Percentiles rank a stretch among this genome's conserved stretches.
Evolutionary conservation across 208 protist species (phyloP).

Genomic region (Dictyostelium gargantuum): DNA sequence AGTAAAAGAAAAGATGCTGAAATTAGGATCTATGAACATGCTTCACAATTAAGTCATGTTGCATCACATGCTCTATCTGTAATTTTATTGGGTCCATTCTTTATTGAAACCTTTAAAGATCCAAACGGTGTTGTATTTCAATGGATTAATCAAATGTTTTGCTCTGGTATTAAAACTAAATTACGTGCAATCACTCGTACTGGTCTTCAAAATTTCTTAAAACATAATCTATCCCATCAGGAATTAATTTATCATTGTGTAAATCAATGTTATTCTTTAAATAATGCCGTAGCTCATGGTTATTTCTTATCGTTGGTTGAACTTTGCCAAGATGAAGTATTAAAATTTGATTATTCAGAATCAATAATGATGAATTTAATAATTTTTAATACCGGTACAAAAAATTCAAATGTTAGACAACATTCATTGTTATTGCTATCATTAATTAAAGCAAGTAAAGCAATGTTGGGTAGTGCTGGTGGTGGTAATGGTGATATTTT

Average conservation of each 20-base stretch:
- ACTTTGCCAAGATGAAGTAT: conserved; percentile 19
- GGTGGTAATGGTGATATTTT: not conserved
- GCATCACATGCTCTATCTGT: conserved; percentile 30
- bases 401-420: conserved; percentile 10
- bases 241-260: conserved; percentile 43
- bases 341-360: conserved; percentile 16
- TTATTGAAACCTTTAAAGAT: conserved; percentile 50
- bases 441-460: not conserved
- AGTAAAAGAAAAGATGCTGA: conserved; percentile 31
- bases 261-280: conserved; percentile 47
- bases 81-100: conserved; percentile 31
- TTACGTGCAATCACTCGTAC: conserved; percentile 10
- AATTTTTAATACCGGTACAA: conserved; percentile 21
- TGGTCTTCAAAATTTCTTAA: conserved; percentile 50
- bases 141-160: conserved; percentile 67
- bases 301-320: conserved; percentile 37
- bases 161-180: not conserved
- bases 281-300: not conserved
- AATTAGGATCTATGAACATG: conserved; percentile 36
- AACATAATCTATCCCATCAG: conserved; percentile 18
- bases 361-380: conserved; percentile 34
- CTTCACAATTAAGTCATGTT: conserved; percentile 28
- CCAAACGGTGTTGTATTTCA: conserved; percentile 50
- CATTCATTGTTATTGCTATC: not conserved
- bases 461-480: not conserved